Base-by-base conservation (phyloP, 73 alveolate species). In the Symbiodinium pilosum region DNA sequence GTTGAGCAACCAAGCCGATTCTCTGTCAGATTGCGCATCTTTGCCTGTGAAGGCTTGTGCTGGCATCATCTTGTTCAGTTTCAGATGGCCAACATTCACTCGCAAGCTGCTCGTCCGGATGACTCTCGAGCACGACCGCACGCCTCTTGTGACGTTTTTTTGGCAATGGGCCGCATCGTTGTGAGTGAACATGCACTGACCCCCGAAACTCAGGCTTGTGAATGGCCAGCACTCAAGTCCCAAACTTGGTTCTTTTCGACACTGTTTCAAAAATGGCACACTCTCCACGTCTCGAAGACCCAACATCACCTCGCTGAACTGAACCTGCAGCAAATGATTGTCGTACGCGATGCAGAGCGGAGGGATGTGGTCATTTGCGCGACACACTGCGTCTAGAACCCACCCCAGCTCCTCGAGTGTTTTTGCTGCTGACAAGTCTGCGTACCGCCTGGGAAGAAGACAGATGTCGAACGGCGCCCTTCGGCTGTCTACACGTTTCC, bases 341-440 rank as follows among this genome's bases (percentile, higher is more conserved):
- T 69, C 84, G 84, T 69, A 40, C 14, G 84, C 84, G 42, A 69
- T 69, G 84, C 41, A 69, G 11, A 69, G 84, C 11, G 84, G 84
- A 7, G 84, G 84, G 34, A 69, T 69, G 84, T 40, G 42, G 42
- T 69, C 11, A 40, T 69, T 69, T 12, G 84, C 84, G 14, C 18
- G 14, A n/a, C n/a, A n/a, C 11, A 40, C n/a, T 8, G 84, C 84
- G 39, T 12, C 84, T 40, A 32, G n/a, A 28, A 69, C 8, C 30
- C 7, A 14, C 18, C 84, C 14, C 30, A 28, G 14, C 8, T 28
- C 41, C 16, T 24, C 39, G 42, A 69, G 34, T 7, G 84, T 28
- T 8, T 24, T 40, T 28, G 30, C 41, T 26, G 39, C 34, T 14
- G 39, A 14, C 39, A 69, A 24, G n/a, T 69, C 84, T 69, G 30